Conservation (phyloP, 1,284 basidiomycete genomes). For the Ganoderma boninense region DNA sequence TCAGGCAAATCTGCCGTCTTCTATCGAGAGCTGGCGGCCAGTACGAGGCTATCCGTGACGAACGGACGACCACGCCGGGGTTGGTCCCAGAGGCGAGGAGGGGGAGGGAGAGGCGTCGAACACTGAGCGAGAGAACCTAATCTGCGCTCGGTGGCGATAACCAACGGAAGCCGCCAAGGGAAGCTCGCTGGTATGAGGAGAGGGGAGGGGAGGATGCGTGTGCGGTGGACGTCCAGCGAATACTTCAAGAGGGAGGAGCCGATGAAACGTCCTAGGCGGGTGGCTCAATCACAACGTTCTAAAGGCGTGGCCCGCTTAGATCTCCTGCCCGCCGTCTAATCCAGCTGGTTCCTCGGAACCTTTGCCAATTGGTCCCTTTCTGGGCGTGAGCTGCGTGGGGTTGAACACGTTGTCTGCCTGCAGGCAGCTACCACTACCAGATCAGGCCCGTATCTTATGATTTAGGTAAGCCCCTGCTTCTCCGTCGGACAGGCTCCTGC, state of each 20-base stretch:
- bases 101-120: constrained; percentile 13
- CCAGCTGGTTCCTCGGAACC: constrained; percentile 37
- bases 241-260: constrained; percentile 38
- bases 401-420: constrained; percentile 49
- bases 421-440: constrained; percentile 42
- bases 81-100: constrained; percentile 20
- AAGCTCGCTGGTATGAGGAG: constrained; percentile 26
- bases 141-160: constrained; percentile 28
- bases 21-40: constrained; percentile 31
- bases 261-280: constrained; percentile 35
- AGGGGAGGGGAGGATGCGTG: constrained; percentile 30
- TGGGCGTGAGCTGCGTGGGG: constrained; percentile 36
- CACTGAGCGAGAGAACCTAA: constrained; percentile 33
- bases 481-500: constrained; percentile 33
- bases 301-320: constrained; percentile 42
- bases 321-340: constrained; percentile 37
- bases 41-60: constrained; percentile 26
- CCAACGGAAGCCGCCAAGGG: constrained; percentile 32
- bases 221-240: constrained; percentile 37
- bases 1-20: constrained; percentile 36
- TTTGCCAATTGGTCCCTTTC: constrained; percentile 41
- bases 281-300: constrained; percentile 41
- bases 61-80: constrained; percentile 18
- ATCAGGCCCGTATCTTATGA: constrained; percentile 40
- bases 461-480: constrained; percentile 43